phyloP scores from a whole-genome alignment of 2,329 filamentous ascomycete genomes.

The Venturia effusa region DNA sequence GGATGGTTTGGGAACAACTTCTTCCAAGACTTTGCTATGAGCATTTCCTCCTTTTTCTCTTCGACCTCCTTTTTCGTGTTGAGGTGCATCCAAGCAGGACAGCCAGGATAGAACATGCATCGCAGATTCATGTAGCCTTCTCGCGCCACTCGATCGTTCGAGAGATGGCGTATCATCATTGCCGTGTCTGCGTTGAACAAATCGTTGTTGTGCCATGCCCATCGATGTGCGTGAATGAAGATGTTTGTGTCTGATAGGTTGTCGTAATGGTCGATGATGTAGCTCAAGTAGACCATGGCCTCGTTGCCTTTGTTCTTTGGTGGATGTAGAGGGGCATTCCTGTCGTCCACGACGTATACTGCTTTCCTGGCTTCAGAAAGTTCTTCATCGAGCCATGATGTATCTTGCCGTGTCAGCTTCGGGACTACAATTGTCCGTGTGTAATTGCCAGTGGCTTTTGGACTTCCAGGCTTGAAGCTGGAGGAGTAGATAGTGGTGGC shows the following conservation, averaged over 20 bases:
- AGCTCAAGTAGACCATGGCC: slow-evolving; percentile 50
- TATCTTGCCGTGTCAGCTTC: slow-evolving; percentile 40
- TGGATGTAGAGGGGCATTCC: slow-evolving; percentile 34
- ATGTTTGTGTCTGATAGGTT: slow-evolving; percentile 46
- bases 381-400: slow-evolving; percentile 43
- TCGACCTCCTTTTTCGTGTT: slow-evolving; percentile 25
- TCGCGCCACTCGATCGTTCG: slow-evolving; percentile 33
- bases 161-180: slow-evolving; percentile 35
- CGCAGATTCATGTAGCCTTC: slow-evolving; percentile 46
- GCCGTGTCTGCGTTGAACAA: slow-evolving; percentile 33
- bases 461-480: background rate
- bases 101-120: slow-evolving; percentile 44
- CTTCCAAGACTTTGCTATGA: slow-evolving; percentile 34
- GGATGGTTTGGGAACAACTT: slow-evolving; percentile 38
- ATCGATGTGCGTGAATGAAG: slow-evolving; percentile 51
- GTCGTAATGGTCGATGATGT: slow-evolving; percentile 52
- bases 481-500: background rate
- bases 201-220: slow-evolving; percentile 48
- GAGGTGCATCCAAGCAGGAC: slow-evolving; percentile 43
- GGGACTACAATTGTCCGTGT: slow-evolving; percentile 45
- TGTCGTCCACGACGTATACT: slow-evolving; percentile 40
- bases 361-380: slow-evolving; percentile 34
- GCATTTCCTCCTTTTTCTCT: slow-evolving; percentile 33
- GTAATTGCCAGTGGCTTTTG: slow-evolving; percentile 35
- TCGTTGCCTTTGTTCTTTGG: slow-evolving; percentile 52